These are phyloP conservation scores for Aspergillus unguis DNA, from an alignment of 2,329 filamentous ascomycete species.

Conservation along the genomic window DNA sequence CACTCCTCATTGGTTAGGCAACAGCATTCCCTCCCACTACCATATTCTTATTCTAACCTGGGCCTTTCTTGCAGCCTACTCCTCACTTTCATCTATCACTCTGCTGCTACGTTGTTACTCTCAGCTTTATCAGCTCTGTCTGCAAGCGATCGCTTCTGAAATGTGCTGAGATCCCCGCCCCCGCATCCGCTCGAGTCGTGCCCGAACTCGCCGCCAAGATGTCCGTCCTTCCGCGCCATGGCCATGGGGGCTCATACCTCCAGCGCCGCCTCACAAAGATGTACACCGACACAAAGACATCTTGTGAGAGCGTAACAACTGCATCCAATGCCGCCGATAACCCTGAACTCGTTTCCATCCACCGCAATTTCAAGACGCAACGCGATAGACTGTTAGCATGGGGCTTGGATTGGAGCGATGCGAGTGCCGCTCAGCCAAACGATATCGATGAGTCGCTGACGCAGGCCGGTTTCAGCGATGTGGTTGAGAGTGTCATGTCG, in stretches of 20 bases:
- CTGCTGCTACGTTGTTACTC: slow-evolving; percentile 6
- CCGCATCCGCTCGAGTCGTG: slow-evolving; percentile 9
- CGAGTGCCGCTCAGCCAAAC: slow-evolving; percentile 53
- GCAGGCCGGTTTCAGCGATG: slow-evolving; percentile 60
- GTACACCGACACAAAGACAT: slow-evolving; percentile 63
- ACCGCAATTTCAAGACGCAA: slow-evolving; percentile 61
- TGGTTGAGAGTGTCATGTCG: slow-evolving; percentile 61
- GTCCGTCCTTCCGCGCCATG: slow-evolving; percentile 45
- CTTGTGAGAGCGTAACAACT: slow-evolving; percentile 54
- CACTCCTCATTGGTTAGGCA: slow-evolving; percentile 42
- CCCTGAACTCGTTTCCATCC: slow-evolving; percentile 55
- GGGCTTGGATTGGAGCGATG: slow-evolving; percentile 65
- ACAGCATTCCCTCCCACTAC: slow-evolving; percentile 37
- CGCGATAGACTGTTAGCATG: slow-evolving; percentile 62
- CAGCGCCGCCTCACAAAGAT: slow-evolving; percentile 56
- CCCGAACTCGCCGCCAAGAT: slow-evolving; percentile 34
- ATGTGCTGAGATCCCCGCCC: slow-evolving; percentile 18
- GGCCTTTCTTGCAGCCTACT: slow-evolving; percentile 10
- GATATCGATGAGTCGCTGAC: slow-evolving; percentile 63
- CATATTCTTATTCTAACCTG: slow-evolving; percentile 21
- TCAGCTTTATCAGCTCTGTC: slow-evolving; percentile 4
- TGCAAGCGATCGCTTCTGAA: slow-evolving; percentile 10
- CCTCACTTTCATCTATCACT: slow-evolving; percentile 11
- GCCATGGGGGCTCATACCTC: slow-evolving; percentile 44
- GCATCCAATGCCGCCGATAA: slow-evolving; percentile 48